Evolutionary conservation across 2,329 filamentous ascomycete genomes (phyloP), one percentile per base, ranked within the genome.

Genomic region (Cryphonectria nitschkei): DNA sequence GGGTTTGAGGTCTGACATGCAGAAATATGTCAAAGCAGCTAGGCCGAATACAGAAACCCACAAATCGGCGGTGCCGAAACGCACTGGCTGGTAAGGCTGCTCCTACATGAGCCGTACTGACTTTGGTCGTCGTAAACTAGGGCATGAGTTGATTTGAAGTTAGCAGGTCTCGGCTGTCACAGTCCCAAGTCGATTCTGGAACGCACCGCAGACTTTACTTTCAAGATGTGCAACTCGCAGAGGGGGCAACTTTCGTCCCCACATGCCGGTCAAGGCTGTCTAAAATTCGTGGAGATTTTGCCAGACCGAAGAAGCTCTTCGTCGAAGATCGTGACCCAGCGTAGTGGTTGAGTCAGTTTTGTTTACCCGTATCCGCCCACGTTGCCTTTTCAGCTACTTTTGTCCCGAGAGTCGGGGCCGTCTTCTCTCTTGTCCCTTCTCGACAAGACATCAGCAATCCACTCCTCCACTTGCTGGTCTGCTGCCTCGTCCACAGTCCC

Each of bases 391-490:
- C 70, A 84, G 81, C 75, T 66, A 22, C 68, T 62, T 39, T 72
- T 72, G 67, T 74, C 72, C 16, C 37, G 54, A 14, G 50, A 37
- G 63, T 71, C 73, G 39, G 69, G 70, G 65, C 73, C 73, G 70
- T 76, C 75, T 69, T 79, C 80, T 76, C 79, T 83, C 75, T 84
- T 78, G 70, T 86, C 86, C 73, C 86, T 87, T 73, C 87, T 88
- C 68, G 88, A 84, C 73, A 94, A 84, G 39, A 89, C 74, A 78
- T 87, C 81, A 74, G 86, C 82, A 80, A 90, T 81, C 87, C 89
- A 86, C 81, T 89, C 85, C 78, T 90, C 87, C 72, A 91, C 81
- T 76, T 90, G 85, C 75, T 84, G 81, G 82, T 92, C 88, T 70
- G 87, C 85, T 76, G 87, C 84, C 73, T 84, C 79, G 76, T 87